These are phyloP conservation scores for Plantago ovata DNA, from an alignment of 257 asterid genomes.

Conservation along the genomic window DNA sequence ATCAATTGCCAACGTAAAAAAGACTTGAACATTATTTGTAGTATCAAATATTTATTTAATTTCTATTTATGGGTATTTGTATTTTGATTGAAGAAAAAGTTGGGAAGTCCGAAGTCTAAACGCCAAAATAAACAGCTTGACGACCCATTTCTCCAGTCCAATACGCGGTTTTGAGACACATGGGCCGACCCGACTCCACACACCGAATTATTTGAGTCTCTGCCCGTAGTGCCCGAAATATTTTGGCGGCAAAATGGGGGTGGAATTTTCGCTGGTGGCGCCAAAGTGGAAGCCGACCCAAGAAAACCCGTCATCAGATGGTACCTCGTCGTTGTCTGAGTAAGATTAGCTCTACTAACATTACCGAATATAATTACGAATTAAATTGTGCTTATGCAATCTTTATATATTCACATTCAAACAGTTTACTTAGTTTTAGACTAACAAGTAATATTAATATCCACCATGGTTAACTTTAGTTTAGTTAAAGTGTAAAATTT, in stretches of 20 bases:
- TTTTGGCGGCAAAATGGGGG: slow-evolving; percentile 22
- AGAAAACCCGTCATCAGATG: slow-evolving; percentile 21
- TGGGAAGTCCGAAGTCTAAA: not conserved
- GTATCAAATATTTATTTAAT: too few relatives aligned
- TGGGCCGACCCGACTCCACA: slow-evolving; percentile 21
- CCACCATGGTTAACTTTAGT: too few relatives aligned
- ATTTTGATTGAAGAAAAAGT: too few relatives aligned
- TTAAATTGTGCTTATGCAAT: too few relatives aligned
- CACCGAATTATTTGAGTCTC: not conserved
- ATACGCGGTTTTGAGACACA: slow-evolving; percentile 13
- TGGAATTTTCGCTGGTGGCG: slow-evolving; percentile 10
- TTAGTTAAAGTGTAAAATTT: too few relatives aligned
- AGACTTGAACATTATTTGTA: too few relatives aligned
- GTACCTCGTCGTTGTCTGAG: not conserved
- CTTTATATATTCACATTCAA: too few relatives aligned
- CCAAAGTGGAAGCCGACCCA: slow-evolving; percentile 24
- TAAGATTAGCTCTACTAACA: not conserved
- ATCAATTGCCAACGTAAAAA: too few relatives aligned
- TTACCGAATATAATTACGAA: too few relatives aligned
- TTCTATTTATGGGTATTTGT: too few relatives aligned
- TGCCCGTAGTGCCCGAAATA: slow-evolving; percentile 22
- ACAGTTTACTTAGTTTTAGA: too few relatives aligned
- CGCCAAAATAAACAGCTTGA: not conserved
- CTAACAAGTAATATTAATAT: too few relatives aligned
- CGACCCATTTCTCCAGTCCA: slow-evolving; percentile 10